A percentile compares a stretch with the other conserved stretches of the same genome.
phyloP scores from a whole-genome alignment of 495 filamentous ascomycete genomes.

The Aspergillus avenaceus region DNA sequence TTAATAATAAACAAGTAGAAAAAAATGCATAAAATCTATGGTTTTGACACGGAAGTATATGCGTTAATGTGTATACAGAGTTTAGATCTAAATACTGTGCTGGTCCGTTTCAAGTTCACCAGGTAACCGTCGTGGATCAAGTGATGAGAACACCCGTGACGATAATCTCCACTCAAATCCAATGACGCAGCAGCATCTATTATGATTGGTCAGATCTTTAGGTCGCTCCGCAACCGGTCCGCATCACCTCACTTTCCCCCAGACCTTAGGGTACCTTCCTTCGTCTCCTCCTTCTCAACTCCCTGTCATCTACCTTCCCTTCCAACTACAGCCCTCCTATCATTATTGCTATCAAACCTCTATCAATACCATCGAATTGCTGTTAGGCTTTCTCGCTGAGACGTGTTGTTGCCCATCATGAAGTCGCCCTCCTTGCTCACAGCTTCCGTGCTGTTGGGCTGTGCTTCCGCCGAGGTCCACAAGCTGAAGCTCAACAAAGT shows the following conservation, averaged over 20 bases:
- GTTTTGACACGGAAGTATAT: no score
- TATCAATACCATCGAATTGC: neutral
- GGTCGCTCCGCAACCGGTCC: slow-evolving; percentile 25
- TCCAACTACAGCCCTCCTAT: slow-evolving; percentile 17
- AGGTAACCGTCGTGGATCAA: slow-evolving; percentile 6
- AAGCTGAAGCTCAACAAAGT: slow-evolving; percentile 97
- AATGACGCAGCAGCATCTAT: slow-evolving; percentile 18
- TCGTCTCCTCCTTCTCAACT: slow-evolving; percentile 5
- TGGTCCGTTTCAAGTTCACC: no score
- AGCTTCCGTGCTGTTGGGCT: slow-evolving; percentile 76
- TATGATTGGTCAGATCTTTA: slow-evolving; percentile 17
- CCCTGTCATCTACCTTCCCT: slow-evolving; percentile 11
- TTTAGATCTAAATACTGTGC: neutral
- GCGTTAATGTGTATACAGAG: no score
- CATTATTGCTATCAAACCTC: slow-evolving; percentile 6
- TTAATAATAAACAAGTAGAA: no score
- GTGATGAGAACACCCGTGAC: slow-evolving; percentile 11
- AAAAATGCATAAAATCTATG: no score
- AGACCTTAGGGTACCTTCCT: slow-evolving; percentile 8
- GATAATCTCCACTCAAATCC: slow-evolving; percentile 10
- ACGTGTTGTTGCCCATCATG: slow-evolving; percentile 52
- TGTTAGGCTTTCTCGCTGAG: slow-evolving; percentile 3
- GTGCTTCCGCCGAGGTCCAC: slow-evolving; percentile 78
- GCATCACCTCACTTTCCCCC: slow-evolving; percentile 14
- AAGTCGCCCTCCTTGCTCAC: slow-evolving; percentile 74